A percentile compares a stretch with the other conserved stretches of the same genome.
phyloP scores from a whole-genome alignment of 441 rosid species.

The Biscutella laevigata region DNA sequence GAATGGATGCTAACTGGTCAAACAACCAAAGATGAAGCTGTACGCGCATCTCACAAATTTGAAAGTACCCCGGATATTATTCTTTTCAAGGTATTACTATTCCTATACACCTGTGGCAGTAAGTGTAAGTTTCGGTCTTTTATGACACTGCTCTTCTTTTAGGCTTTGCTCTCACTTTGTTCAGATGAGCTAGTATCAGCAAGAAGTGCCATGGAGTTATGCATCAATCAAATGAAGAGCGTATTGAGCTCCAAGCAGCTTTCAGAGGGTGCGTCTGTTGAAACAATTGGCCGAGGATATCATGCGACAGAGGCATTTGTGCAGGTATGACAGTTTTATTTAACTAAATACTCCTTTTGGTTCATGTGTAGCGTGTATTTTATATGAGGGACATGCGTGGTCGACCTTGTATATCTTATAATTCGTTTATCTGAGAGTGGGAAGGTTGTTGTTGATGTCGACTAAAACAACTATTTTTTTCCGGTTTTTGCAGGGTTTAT shows the following conservation, averaged over 20 bases:
- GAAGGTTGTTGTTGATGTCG: slow-evolving; percentile 1
- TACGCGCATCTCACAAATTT: slow-evolving; percentile 82
- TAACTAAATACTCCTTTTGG: neutral
- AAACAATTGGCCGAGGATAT: slow-evolving; percentile 85
- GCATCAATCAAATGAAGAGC: slow-evolving; percentile 77
- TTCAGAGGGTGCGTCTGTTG: slow-evolving; percentile 88
- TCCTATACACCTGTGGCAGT: slow-evolving; percentile 9
- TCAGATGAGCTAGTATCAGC: slow-evolving; percentile 86
- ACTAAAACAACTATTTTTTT: slow-evolving; percentile 9
- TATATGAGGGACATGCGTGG: neutral
- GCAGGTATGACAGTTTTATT: slow-evolving; percentile 47
- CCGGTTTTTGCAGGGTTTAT: slow-evolving; percentile 59
- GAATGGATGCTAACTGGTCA: slow-evolving; percentile 96
- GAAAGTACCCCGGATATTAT: slow-evolving; percentile 91
- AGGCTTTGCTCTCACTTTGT: slow-evolving; percentile 91
- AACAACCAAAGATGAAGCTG: slow-evolving; percentile 64
- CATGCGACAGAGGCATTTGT: slow-evolving; percentile 89
- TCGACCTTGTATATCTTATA: neutral
- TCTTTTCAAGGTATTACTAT: slow-evolving; percentile 71
- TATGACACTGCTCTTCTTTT: slow-evolving; percentile 28
- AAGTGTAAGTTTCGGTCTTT: neutral
- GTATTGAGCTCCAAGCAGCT: slow-evolving; percentile 71
- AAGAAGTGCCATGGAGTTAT: slow-evolving; percentile 73
- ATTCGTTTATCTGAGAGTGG: neutral
- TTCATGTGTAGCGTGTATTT: slow-evolving; percentile 1